Conservation (phyloP, 495 filamentous ascomycete genomes). For the Bryoglossum gracile region DNA sequence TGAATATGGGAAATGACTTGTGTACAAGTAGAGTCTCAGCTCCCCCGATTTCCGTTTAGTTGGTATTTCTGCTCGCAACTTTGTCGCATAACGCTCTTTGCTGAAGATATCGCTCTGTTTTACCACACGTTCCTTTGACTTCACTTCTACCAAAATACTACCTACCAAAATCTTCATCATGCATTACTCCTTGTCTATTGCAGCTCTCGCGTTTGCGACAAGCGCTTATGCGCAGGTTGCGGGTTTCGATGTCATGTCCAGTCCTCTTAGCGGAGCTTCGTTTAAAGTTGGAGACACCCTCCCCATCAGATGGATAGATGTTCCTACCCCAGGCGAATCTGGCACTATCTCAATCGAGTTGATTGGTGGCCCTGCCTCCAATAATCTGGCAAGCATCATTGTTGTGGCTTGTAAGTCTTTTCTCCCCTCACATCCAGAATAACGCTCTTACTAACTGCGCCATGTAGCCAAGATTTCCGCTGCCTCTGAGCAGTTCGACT, state of each 20-base stretch:
- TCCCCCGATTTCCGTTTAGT: too few species aligned
- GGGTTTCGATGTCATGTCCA: neutral
- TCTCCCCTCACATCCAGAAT: neutral
- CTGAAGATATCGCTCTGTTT: too few species aligned
- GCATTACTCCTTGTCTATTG: neutral
- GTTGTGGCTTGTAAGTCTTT: neutral
- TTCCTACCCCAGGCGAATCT: neutral
- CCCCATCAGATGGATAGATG: neutral
- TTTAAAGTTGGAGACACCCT: neutral
- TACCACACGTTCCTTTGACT: too few species aligned
- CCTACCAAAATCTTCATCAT: too few species aligned
- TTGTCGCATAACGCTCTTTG: too few species aligned
- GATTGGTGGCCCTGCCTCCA: neutral
- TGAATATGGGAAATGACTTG: too few species aligned
- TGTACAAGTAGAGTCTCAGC: too few species aligned
- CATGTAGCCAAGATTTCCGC: neutral
- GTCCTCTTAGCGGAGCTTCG: neutral
- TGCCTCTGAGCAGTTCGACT: neutral
- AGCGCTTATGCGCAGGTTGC: neutral
- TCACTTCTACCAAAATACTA: too few species aligned
- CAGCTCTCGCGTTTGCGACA: neutral
- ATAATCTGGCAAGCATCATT: neutral
- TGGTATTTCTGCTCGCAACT: too few species aligned
- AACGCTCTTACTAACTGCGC: neutral
- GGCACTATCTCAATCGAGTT: neutral